Evolutionary conservation across 768 basidiomycete species (phyloP), one percentile per base, ranked within the genome.

Genomic region (Mrakia frigida): DNA sequence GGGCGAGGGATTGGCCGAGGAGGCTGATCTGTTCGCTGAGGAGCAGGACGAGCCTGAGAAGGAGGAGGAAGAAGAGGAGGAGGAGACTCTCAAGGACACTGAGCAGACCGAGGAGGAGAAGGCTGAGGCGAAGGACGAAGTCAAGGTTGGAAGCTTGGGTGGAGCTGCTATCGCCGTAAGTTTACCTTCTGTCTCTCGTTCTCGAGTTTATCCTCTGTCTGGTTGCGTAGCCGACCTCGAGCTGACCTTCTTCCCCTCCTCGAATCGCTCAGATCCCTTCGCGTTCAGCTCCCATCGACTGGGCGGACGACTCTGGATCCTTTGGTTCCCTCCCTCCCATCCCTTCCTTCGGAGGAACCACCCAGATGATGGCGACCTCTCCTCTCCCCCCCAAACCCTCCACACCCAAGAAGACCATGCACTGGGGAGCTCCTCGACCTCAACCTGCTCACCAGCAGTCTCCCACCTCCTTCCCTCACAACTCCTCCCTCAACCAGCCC

Each of bases 41-140:
- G 37, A 60, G 53, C 13, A 52, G 18, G 71, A 73, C 7, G 52
- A 56, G 59, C 28, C 18, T 3, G 72, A 73, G 52, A 37, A 31
- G 28, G 35, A 52, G 28, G 56, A 60, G 39, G 72, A 73, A 14
- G 37, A 18, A 3, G 72, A 60, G 35, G 72, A 73, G 16, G 41
- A 39, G 16, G 72, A 60, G 39, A 37, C 70, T 25, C n/a, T 52
- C 18, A 63, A 53, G 56, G 72, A n/a, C n/a, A n/a, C n/a, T n/a
- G n/a, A n/a, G n/a, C n/a, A 73, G 60, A 53, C 50, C n/a, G 72
- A 73, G 39, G 72, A 61, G 35, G 72, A 73, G 23, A 63, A 74
- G 61, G 61, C 23, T 11, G 73, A 65, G 28, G 73, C 46, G 7
- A 52, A 53, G 23, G 50, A 72, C 28, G 50, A 53, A 23, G 70